These are phyloP conservation scores for Bigelowiella natans DNA, from an alignment of 78 protist species.

Conservation along the genomic window DNA sequence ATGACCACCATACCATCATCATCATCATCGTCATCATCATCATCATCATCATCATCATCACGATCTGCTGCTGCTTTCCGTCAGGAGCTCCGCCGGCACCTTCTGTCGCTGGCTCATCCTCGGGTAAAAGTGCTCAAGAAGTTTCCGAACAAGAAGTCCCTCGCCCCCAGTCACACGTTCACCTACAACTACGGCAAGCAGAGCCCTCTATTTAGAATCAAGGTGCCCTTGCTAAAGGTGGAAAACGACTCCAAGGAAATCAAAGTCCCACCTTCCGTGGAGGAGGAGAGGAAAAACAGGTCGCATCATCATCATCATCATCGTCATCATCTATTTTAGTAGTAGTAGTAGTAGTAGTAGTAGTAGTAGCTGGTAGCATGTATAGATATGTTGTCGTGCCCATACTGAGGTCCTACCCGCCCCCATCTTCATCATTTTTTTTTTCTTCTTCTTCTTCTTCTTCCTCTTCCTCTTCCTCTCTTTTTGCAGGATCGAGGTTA, in stretches of 20 bases:
- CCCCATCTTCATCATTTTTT: too few species aligned
- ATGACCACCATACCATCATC: too few species aligned
- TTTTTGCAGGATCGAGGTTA: too few species aligned
- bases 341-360: too few species aligned
- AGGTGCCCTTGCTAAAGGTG: not conserved
- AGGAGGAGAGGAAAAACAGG: not conserved
- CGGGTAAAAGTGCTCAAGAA: not conserved
- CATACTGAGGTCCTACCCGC: too few species aligned
- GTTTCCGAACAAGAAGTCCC: not conserved
- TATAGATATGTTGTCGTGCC: too few species aligned
- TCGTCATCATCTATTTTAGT: too few species aligned
- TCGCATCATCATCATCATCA: too few species aligned
- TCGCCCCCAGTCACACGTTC: not conserved
- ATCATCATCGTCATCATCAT: too few species aligned
- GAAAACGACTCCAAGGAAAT: not conserved
- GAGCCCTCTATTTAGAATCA: not conserved
- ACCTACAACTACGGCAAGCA: not conserved
- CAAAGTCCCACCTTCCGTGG: not conserved
- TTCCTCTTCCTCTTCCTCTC: too few species aligned
- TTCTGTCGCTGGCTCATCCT: not conserved
- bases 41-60: not conserved
- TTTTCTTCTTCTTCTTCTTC: too few species aligned
- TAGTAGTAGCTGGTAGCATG: too few species aligned
- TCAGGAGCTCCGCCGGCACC: not conserved
- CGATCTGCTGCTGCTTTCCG: not conserved